These are phyloP conservation scores for Trichoderma sp. DNA, from an alignment of 2,329 filamentous ascomycete genomes.

Conservation along the genomic window DNA sequence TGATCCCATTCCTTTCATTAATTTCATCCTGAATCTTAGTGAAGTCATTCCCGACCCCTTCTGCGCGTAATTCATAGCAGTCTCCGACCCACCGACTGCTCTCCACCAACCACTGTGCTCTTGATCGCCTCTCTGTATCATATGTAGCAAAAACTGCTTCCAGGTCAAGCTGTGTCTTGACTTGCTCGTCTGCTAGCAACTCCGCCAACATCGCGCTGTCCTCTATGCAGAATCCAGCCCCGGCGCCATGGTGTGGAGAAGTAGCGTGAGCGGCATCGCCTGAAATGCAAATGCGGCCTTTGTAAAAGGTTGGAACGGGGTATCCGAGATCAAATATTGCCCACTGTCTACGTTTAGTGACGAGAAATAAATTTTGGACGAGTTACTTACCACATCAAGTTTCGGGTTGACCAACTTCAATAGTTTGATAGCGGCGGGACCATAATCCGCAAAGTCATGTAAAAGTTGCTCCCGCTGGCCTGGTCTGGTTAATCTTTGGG, in stretches of 20 bases:
- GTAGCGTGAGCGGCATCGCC: conserved; percentile 34
- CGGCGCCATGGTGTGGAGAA: conserved; percentile 33
- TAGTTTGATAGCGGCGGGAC: background rate
- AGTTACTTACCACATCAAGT: background rate
- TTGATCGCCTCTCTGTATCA: conserved; percentile 8
- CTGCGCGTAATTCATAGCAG: background rate
- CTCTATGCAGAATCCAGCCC: conserved; percentile 32
- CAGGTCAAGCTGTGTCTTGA: background rate
- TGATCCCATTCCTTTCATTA: background rate
- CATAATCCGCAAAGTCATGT: background rate
- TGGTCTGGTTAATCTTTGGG: conserved; percentile 1
- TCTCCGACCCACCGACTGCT: conserved; percentile 22
- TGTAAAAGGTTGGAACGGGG: conserved; percentile 20
- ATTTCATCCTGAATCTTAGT: background rate
- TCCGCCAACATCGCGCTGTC: conserved; percentile 2
- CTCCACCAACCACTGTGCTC: conserved; percentile 26
- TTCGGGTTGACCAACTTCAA: background rate
- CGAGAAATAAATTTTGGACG: background rate
- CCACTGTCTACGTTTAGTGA: background rate
- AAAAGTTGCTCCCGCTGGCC: background rate
- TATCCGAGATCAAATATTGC: background rate
- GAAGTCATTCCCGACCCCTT: background rate
- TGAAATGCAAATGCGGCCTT: conserved; percentile 29
- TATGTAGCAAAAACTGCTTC: conserved; percentile 7
- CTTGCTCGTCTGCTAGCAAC: background rate